Conservation (phyloP, 805 yeast species). For the Candida montana region DNA sequence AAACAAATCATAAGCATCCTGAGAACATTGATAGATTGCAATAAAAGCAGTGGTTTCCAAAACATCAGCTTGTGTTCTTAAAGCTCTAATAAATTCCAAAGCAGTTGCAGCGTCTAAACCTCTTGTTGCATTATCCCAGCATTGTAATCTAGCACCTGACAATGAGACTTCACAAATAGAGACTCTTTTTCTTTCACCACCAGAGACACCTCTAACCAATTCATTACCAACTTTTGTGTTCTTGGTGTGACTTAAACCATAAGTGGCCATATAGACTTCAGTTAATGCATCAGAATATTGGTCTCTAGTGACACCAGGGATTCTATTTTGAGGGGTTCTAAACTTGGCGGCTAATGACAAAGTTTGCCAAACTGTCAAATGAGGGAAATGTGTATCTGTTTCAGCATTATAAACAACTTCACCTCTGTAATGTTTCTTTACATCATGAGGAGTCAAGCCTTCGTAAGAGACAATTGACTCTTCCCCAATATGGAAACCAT, state of each 20-base stretch:
- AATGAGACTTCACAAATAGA: slow-evolving; percentile 55
- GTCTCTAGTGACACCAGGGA: slow-evolving; percentile 49
- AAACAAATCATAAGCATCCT: slow-evolving; percentile 57
- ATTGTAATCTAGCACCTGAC: slow-evolving; percentile 40
- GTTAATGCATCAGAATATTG: slow-evolving; percentile 49
- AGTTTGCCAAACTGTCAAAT: slow-evolving; percentile 62
- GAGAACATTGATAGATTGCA: slow-evolving; percentile 67
- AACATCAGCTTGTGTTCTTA: slow-evolving; percentile 44
- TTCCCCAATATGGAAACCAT: slow-evolving; percentile 48
- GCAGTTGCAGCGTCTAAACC: slow-evolving; percentile 59
- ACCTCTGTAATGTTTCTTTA: slow-evolving; percentile 52
- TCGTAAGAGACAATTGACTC: slow-evolving; percentile 46
- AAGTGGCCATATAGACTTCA: slow-evolving; percentile 45
- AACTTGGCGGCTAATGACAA: slow-evolving; percentile 54
- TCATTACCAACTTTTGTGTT: slow-evolving; percentile 62
- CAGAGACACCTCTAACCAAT: slow-evolving; percentile 60
- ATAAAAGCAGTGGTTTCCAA: slow-evolving; percentile 50
- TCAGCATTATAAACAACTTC: slow-evolving; percentile 70
- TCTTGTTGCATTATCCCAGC: slow-evolving; percentile 56
- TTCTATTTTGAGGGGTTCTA: slow-evolving; percentile 58
- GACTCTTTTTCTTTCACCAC: slow-evolving; percentile 69
- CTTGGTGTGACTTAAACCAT: slow-evolving; percentile 45
- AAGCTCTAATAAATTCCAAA: slow-evolving; percentile 45
- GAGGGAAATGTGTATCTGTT: slow-evolving; percentile 63
- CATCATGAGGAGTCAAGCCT: slow-evolving; percentile 49